Conservation (phyloP, 1,284 basidiomycete species). For the Pascua sp. region DNA sequence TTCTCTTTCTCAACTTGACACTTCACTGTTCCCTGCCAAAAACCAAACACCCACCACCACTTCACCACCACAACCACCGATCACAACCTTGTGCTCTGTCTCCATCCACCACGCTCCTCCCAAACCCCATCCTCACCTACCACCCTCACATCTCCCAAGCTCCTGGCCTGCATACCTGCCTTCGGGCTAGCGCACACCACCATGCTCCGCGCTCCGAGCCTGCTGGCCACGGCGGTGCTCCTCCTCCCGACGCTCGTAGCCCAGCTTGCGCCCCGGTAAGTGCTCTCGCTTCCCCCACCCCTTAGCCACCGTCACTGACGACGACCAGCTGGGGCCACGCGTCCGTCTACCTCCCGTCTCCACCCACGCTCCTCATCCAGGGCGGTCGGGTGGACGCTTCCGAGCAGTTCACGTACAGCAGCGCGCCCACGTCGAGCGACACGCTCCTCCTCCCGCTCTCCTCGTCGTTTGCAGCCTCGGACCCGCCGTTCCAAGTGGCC, state of each 20-base stretch:
- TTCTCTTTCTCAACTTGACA: no score
- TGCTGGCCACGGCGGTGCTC: not conserved
- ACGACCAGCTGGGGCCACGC: slow-evolving; percentile 74
- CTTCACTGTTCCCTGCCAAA: no score
- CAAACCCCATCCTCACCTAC: no score
- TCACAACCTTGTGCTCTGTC: no score
- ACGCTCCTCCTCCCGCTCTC: slow-evolving; percentile 65
- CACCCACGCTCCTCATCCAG: slow-evolving; percentile 63
- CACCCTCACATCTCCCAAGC: no score
- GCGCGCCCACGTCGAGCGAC: slow-evolving; percentile 68
- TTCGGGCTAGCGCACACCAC: not conserved
- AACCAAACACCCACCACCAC: no score
- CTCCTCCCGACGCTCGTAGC: not conserved
- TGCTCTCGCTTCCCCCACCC: no score
- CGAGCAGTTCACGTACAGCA: slow-evolving; percentile 65
- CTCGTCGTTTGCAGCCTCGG: slow-evolving; percentile 57
- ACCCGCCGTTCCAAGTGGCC: slow-evolving; percentile 58
- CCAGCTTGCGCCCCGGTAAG: not conserved
- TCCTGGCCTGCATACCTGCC: no score
- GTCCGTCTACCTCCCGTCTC: slow-evolving; percentile 56
- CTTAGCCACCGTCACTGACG: slow-evolving; percentile 1
- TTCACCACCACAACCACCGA: no score
- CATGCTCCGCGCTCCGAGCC: not conserved
- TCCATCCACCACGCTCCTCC: no score
- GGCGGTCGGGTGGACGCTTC: slow-evolving; percentile 72